Base-by-base conservation (phyloP, 352 stramenopile genomes). In the Phytophthora pistaciae region DNA sequence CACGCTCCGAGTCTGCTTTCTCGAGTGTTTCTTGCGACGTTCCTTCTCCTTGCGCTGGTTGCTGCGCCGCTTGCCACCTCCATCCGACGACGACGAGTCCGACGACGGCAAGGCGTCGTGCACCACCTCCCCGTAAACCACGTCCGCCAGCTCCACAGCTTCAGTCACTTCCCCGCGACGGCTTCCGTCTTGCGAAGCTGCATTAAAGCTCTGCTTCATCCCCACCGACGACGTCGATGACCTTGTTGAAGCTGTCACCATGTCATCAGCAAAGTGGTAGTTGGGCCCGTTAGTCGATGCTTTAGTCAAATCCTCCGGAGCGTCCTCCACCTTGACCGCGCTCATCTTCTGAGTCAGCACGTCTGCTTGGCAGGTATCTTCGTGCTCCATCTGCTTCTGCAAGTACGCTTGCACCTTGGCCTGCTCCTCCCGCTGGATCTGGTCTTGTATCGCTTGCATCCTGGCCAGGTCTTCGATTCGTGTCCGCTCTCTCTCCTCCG, bases 81-180 rank as follows among this genome's bases (percentile, higher is more conserved):
- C 58, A 18, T 20, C 62, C 0, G 63, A 66, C 11, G 50, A 67
- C 7, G 68, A 84, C 1, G 70, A 79, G n/a, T 79, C 74, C 13
- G 71, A 75, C 2, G 74, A 81, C 14, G 79, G 79, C 9, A 87
- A 69, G 2, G 74, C 79, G 40, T 87, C 70, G 5, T 76, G 61
- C 7, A 79, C 72, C 25, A 83, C 79, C 36, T 73, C 54, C 18
- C 64, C 64, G 5, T 73, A 33, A 1, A 49, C 54, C 6, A 42
- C 58, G 5, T 55, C 46, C 3, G 44, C 54, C 25, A 72, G 11
- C 38, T 60, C 61, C 31, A 64, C 66, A 55, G 60, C 38, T 48
- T 72, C 67, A 36, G 20, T 56, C 3, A 60, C n/a, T 23, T 57
- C 9, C 10, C 57, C 60, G 23, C n/a, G 38, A 10, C 9, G 55